phyloP scores from a whole-genome alignment of 768 basidiomycete genomes.

The Collybia mongolica region DNA sequence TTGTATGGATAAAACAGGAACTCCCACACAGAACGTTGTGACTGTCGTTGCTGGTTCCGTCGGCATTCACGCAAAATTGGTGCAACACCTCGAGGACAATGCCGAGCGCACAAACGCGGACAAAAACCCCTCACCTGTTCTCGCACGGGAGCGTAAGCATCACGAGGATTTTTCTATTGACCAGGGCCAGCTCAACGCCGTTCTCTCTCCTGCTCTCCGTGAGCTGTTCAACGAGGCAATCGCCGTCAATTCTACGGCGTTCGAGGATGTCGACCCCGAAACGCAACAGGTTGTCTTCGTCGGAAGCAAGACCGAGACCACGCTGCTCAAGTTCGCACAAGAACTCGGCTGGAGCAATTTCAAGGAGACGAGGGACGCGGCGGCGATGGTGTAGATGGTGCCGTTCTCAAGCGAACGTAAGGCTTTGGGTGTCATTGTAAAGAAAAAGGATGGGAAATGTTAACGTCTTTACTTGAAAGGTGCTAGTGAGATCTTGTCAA shows the following conservation, averaged over 20 bases:
- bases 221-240: conserved; percentile 87
- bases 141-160: too few relatives aligned
- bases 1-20: conserved; percentile 96
- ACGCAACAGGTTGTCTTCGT: too few relatives aligned
- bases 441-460: conserved; percentile 41
- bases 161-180: too few relatives aligned
- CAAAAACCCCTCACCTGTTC: too few relatives aligned
- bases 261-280: conserved; percentile 73
- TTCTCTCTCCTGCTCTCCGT: too few relatives aligned
- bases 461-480: too few relatives aligned
- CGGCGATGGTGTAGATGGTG: conserved; percentile 76
- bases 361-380: conserved; percentile 58
- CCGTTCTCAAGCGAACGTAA: conserved; percentile 95
- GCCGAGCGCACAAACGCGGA: too few relatives aligned
- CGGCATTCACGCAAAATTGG: conserved; percentile 93
- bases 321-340: conserved; percentile 82
- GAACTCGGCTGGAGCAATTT: conserved; percentile 78
- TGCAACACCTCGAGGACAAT: too few relatives aligned
- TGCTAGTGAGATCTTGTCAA: too few relatives aligned
- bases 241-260: conserved; percentile 94
- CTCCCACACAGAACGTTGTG: conserved; percentile 95
- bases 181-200: too few relatives aligned
- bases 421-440: conserved; percentile 90
- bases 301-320: conserved; percentile 95
- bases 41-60: conserved; percentile 94